Conservation (phyloP, 2,329 filamentous ascomycete species). For the Neoscytalidium dimidiatum region DNA sequence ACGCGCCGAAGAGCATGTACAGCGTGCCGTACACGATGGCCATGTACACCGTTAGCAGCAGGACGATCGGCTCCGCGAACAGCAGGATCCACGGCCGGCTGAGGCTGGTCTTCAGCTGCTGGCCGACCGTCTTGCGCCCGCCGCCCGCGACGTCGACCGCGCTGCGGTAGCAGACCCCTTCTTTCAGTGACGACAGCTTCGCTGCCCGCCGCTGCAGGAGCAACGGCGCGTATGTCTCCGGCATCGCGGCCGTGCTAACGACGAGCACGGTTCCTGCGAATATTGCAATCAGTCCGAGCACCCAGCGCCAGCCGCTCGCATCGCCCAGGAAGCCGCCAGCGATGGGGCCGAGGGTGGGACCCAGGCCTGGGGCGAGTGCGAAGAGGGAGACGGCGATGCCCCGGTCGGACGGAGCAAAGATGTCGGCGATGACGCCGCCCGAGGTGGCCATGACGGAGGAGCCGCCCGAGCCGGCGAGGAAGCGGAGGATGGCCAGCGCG, state of each 20-base stretch:
- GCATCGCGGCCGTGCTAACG: slow-evolving; percentile 40
- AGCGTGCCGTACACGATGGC: slow-evolving; percentile 58
- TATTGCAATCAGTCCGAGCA: slow-evolving; percentile 61
- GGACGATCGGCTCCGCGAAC: slow-evolving; percentile 69
- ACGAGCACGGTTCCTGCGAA: slow-evolving; percentile 48
- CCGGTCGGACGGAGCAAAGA: slow-evolving; percentile 59
- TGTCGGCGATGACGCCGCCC: slow-evolving; percentile 66
- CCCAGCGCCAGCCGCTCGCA: slow-evolving; percentile 69
- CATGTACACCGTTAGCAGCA: slow-evolving; percentile 66
- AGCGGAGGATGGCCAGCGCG: slow-evolving; percentile 59
- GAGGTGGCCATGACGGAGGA: slow-evolving; percentile 65
- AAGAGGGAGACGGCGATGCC: slow-evolving; percentile 32
- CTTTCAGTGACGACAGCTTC: slow-evolving; percentile 36
- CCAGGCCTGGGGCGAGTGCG: slow-evolving; percentile 45
- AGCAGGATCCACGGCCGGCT: slow-evolving; percentile 68
- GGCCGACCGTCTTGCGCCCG: slow-evolving; percentile 32
- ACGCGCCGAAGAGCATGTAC: slow-evolving; percentile 53
- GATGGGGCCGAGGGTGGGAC: slow-evolving; percentile 61
- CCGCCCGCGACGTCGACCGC: background rate
- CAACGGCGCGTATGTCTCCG: slow-evolving; percentile 54
- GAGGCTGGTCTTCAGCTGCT: slow-evolving; percentile 58
- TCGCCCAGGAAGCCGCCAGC: slow-evolving; percentile 67
- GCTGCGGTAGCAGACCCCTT: slow-evolving; percentile 53
- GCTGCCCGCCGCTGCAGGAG: slow-evolving; percentile 53
- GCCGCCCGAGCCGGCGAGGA: slow-evolving; percentile 66